Percentiles rank a stretch among this genome's conserved stretches.
phyloP scores from a whole-genome alignment of 805 yeast species.

The Saccharomycopsis olivae region DNA sequence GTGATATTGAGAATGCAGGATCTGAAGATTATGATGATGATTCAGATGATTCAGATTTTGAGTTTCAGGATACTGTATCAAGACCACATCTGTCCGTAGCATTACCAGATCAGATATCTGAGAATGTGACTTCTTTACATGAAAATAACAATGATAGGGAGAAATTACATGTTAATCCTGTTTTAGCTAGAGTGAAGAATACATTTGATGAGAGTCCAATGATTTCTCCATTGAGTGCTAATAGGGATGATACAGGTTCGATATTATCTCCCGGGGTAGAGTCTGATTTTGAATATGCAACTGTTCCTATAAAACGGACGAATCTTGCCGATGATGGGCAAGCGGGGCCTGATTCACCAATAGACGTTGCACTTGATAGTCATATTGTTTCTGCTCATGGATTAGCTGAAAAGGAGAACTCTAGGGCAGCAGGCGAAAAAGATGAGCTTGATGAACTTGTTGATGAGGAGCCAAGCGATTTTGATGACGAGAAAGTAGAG shows the following conservation, averaged over 20 bases:
- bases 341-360: neutral
- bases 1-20: neutral
- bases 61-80: neutral
- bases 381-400: neutral
- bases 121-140: neutral
- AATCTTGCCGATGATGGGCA: neutral
- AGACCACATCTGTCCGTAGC: neutral
- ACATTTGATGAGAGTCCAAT: neutral
- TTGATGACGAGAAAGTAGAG: neutral
- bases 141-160: neutral
- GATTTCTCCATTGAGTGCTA: neutral
- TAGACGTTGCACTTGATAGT: neutral
- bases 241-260: neutral
- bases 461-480: neutral
- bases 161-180: neutral
- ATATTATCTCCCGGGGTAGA: neutral
- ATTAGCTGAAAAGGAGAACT: neutral
- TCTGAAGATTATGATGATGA: neutral
- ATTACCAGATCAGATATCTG: neutral
- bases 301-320: neutral
- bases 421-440: neutral
- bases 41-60: slow-evolving; percentile 1
- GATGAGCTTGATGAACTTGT: neutral
- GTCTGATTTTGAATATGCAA: neutral
- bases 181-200: neutral